Percentiles rank a stretch among this genome's conserved stretches.
Evolutionary conservation across 2,329 filamentous ascomycete species (phyloP).

Genomic region (Trichoderma aggressivum): DNA sequence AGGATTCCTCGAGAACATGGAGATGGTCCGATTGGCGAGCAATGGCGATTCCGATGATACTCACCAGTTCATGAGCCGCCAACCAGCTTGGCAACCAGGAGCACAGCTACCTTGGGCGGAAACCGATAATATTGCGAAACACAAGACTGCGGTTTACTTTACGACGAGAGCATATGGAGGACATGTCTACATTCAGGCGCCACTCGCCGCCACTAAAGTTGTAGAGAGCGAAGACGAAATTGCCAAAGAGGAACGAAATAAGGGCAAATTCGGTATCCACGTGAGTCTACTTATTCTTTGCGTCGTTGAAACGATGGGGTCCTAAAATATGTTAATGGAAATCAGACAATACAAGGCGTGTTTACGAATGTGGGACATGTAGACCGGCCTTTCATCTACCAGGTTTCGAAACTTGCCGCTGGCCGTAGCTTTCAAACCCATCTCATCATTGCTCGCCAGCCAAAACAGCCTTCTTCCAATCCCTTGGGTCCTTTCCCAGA

Average conservation of each 20-base stretch:
- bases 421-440: slow-evolving; percentile 49
- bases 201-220: slow-evolving; percentile 23
- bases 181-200: slow-evolving; percentile 35
- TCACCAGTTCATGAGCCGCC: slow-evolving; percentile 32
- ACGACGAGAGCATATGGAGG: slow-evolving; percentile 30
- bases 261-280: slow-evolving; percentile 35
- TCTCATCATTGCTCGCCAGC: slow-evolving; percentile 48
- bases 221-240: slow-evolving; percentile 32
- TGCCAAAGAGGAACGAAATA: background rate
- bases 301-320: background rate
- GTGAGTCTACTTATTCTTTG: slow-evolving; percentile 27
- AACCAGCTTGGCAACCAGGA: slow-evolving; percentile 33
- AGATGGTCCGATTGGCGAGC: background rate
- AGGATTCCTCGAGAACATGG: background rate
- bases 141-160: background rate
- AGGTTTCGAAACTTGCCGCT: slow-evolving; percentile 42
- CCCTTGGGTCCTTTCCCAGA: slow-evolving; percentile 36
- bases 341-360: slow-evolving; percentile 54
- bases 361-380: slow-evolving; percentile 47
- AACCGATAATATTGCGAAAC: slow-evolving; percentile 23
- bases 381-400: slow-evolving; percentile 53
- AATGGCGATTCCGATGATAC: background rate
- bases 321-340: too few species aligned
- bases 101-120: slow-evolving; percentile 26
- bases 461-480: slow-evolving; percentile 37